Evolutionary conservation across 2,329 filamentous ascomycete species (phyloP), one percentile per base, ranked within the genome.

Genomic region (Beauveria pseudobassiana): DNA sequence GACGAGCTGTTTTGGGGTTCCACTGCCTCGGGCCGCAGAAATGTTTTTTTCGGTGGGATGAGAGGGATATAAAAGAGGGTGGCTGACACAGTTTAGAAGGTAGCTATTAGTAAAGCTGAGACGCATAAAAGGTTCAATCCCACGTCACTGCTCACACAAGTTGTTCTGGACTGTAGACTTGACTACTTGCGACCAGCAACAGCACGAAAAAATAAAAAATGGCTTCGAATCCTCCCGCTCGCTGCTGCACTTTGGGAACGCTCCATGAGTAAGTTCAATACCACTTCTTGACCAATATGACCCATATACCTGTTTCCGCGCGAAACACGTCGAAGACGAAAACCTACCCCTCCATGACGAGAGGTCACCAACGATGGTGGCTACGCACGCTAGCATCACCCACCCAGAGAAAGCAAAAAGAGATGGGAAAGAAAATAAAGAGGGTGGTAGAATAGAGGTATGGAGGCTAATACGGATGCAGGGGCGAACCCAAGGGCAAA

Each of bases 171-270:
- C 16, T 22, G 22, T 18, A 28, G 26, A 45, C 42, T 38, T 46
- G 26, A 38, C 16, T 14, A 55, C 20, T 30, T 54, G 10, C 26
- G 26, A 30, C 43, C 24, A 14, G 24, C 60, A 50, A 57, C 52
- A 30, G 42, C 42, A 48, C 7, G 2, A 54, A 48, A 34, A 16
- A 54, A 46, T n/a, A 7, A 26, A 52, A 34, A 57, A 85, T 85
- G 82, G 79, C 82, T 42, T 85, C 82, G 3, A 76, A 82, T 67
- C 76, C 77, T 60, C 81, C 82, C 14, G 78, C 69, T 61, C 67
- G 74, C 59, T 85, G 82, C 77, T 85, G 82, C 74, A 75, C 75
- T 38, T 67, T 78, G 59, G 82, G 81, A 63, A 73, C 80, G 63
- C 80, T 77, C 70, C 81, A 83, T 66, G 77, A 82, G 81, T 83